Base-by-base conservation (phyloP, 2,329 filamentous ascomycete species). In the Xylaria sp. region DNA sequence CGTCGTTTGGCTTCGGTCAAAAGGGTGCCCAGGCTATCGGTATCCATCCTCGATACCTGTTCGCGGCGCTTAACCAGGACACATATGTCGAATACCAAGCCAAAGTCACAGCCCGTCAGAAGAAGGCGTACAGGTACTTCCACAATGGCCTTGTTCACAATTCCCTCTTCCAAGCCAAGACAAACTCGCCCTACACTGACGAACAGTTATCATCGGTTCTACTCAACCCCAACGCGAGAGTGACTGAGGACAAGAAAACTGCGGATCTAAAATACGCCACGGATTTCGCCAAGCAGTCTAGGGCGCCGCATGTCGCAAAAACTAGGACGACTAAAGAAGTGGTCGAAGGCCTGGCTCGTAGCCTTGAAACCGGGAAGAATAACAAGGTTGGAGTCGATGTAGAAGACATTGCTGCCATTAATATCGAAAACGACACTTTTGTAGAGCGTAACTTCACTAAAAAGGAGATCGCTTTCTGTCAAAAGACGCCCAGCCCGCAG, bases 81-180 rank as follows among this genome's bases (percentile, higher is more conserved):
- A 91, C 92, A 58, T 99, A 93, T 81, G 82, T 88, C 66, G 84
- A 88, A 64, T 99, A 99, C 87, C 91, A 90, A 78, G 83, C 84
- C 77, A 98, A 97, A 87, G 93, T 98, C 20, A 91, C 93, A 76
- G 90, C 93, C 44, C 89, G 96, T 71, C 96, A 99, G 82, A 98
- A 97, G 93, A 97, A 95, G 85, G 93, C 96, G 0, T 99, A 99
- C 86, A 89, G 96, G 71, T 98, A 93, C 89, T 97, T 96, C 90
- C 96, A 99, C 84, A 97, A 97, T 75, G 94, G 95, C 70, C 86
- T 99, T 79, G 94, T 98, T 86, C 97, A 97, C 86, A 98, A 99
- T 86, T 93, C 90, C 71, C 87, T 99, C 80, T 99, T 99, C 82
- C 94, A 97, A 69, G 94, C 96, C 80, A 99, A 99, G 89, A 87